Base-by-base conservation (phyloP, 1,284 basidiomycete species). In the Uromyces viciae-fabae region DNA sequence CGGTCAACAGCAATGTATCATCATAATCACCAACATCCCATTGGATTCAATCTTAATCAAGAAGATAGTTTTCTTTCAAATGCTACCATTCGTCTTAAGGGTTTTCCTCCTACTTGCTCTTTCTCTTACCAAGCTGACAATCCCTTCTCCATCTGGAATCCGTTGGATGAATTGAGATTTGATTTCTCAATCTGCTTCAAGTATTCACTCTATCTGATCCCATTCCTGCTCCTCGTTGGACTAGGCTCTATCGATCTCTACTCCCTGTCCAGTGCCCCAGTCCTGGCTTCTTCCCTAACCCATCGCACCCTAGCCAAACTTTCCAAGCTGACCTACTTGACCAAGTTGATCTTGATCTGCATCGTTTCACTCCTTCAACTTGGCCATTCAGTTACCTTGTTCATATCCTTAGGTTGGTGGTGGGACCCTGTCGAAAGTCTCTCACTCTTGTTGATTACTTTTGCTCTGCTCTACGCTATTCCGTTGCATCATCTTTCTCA, bases 401-500 rank as follows among this genome's bases (percentile, higher is more conserved):
- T 75, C 54, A 8, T 75, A 52, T 36, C 33, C 52, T 75, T 28
- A 9, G 54, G n/a, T 15, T 60, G 33, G 36, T 75, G 52, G 54
- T 75, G 52, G 54, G 72, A 75, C 43, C 54, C 52, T n/a, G 54
- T 75, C 40, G 22, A 75, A 52, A 40, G 25, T 7, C 52, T 52
- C 72, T 56, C 56, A 52, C n/a, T 1, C n/a, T 54, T 75, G 5
- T 1, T 60, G 25, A n/a, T 75, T 54, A 42, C 1, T 25, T 11
- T 58, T n/a, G 60, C 54, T 19, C 56, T 80, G 14, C 7, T 62
- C 31, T 62, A 43, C 60, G 52, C 78, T 25, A 42, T 72, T 31
- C 78, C 78, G 17, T 33, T 80, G 42, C 69, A 73, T 46, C 68
- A 80, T 72, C 40, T 52, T 19, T 80, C 78, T 49, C 94, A 97